These are phyloP conservation scores for Moricandia arvensis DNA, from an alignment of 345 rosid species.

Conservation along the genomic window DNA sequence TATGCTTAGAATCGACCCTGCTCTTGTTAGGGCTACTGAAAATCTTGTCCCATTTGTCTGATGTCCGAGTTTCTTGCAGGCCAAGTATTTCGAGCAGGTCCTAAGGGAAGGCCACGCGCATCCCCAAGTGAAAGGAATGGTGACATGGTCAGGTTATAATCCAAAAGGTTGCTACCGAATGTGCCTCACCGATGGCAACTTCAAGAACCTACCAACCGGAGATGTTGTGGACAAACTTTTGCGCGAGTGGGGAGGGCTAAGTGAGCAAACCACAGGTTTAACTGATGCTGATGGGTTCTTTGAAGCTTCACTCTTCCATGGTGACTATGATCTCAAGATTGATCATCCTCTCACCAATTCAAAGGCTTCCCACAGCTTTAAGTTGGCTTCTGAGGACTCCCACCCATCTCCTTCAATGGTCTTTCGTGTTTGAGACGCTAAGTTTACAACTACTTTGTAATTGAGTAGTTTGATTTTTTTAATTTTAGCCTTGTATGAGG, in stretches of 20 bases:
- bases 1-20: too few species aligned
- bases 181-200: conserved; percentile 76
- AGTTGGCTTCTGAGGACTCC: conserved; percentile 10
- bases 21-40: too few species aligned
- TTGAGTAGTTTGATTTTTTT: too few species aligned
- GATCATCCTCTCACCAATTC: conserved; percentile 10
- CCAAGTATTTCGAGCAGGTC: conserved; percentile 53
- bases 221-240: conserved; percentile 70
- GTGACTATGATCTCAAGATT: conserved; percentile 52
- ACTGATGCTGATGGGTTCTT: conserved; percentile 58
- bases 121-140: conserved; percentile 64
- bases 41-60: too few species aligned
- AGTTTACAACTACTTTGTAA: too few species aligned
- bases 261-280: conserved; percentile 21
- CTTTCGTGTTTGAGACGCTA: conserved; percentile 24
- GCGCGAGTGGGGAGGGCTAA: conserved; percentile 51
- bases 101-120: conserved; percentile 69
- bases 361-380: conserved; percentile 21
- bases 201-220: conserved; percentile 63
- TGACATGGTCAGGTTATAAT: conserved; percentile 63
- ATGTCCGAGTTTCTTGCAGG: conserved; percentile 35
- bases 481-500: neutral
- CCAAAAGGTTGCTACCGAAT: conserved; percentile 66
- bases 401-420: conserved; percentile 11
- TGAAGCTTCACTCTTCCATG: conserved; percentile 60